Conservation (phyloP, 148 eudicot genomes). For the Chenopodium formosanum region DNA sequence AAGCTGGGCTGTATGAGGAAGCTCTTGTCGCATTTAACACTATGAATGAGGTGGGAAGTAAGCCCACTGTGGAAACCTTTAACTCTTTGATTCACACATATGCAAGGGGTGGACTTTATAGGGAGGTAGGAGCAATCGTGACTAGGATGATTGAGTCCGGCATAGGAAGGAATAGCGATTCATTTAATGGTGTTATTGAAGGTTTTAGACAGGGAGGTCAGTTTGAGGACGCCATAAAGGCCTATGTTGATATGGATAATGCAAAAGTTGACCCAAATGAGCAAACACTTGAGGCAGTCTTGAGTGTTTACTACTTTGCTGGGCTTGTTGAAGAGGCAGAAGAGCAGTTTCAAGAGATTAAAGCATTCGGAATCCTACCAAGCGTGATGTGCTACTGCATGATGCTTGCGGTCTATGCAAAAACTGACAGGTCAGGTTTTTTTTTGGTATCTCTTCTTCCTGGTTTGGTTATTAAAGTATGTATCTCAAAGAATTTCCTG, state of each 20-base stretch:
- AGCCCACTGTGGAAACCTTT: conserved; percentile 69
- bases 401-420: conserved; percentile 92
- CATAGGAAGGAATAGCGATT: conserved; percentile 45
- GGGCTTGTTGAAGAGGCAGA: conserved; percentile 88
- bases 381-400: conserved; percentile 92
- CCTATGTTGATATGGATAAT: conserved; percentile 88
- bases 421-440: conserved; percentile 62
- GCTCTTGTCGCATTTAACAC: conserved; percentile 87
- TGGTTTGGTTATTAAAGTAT: background rate
- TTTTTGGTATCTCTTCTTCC: background rate
- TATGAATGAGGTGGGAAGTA: conserved; percentile 89
- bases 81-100: conserved; percentile 69
- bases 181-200: conserved; percentile 75
- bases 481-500: background rate
- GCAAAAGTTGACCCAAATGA: conserved; percentile 79
- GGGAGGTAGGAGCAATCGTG: conserved; percentile 65
- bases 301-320: conserved; percentile 90
- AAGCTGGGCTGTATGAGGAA: conserved; percentile 88
- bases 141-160: conserved; percentile 63
- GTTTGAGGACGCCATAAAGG: conserved; percentile 79
- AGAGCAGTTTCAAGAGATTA: conserved; percentile 85
- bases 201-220: conserved; percentile 92
- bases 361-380: conserved; percentile 72
- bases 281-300: conserved; percentile 82
- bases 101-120: conserved; percentile 89